Conservation (phyloP, 2,329 filamentous ascomycete genomes). For the Huntiella savannae region DNA sequence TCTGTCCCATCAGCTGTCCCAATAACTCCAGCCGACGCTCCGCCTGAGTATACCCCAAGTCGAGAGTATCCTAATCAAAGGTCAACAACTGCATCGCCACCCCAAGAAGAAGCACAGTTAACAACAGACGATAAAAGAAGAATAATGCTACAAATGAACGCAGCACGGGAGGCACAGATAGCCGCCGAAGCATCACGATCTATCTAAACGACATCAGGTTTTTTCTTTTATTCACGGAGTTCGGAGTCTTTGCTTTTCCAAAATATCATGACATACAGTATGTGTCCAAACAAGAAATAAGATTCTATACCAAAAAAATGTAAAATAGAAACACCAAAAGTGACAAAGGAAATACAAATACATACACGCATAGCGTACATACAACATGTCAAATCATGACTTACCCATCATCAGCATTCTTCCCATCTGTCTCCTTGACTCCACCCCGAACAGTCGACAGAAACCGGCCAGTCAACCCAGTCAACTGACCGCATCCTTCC, state of each 20-base stretch:
- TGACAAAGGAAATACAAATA: slow-evolving; percentile 1
- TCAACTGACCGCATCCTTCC: neutral
- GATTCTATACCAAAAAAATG: neutral
- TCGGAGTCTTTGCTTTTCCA: neutral
- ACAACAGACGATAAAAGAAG: neutral
- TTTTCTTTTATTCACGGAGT: neutral
- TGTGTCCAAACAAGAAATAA: neutral
- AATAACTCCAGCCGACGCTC: no score
- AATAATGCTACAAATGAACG: neutral
- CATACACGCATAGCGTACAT: neutral
- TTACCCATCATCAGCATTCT: neutral
- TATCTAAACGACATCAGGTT: no score
- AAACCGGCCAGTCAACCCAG: neutral
- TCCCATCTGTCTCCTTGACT: neutral
- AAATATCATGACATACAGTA: neutral
- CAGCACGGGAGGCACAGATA: no score
- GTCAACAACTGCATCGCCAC: no score
- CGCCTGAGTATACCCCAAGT: no score
- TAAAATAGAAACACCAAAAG: slow-evolving; percentile 1
- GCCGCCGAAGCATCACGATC: no score
- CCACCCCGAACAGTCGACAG: neutral
- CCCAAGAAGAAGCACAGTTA: neutral
- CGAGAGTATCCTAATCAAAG: no score
- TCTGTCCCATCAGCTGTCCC: no score
- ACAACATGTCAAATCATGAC: neutral